Evolutionary conservation across 768 basidiomycete genomes (phyloP), one percentile per base, ranked within the genome.

Genomic region (Tylopilus subfusipes): DNA sequence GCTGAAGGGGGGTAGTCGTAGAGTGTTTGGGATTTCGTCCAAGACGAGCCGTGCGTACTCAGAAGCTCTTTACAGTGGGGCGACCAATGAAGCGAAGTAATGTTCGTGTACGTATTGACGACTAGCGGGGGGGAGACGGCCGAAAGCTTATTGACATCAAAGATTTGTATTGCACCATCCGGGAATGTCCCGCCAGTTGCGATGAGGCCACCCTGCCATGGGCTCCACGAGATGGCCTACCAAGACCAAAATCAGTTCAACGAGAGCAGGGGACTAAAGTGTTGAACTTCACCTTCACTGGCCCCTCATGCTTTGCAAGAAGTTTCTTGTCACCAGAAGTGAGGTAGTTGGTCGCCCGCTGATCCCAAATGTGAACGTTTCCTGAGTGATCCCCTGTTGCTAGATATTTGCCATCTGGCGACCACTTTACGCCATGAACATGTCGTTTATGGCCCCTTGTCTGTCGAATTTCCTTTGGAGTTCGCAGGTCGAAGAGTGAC

Each of bases 61-160:
- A 96, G 71, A 33, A 97, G 71, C 63, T 96, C 93, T 59, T 90
- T 91, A 63, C 85, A 84, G 57, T 92, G 86, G 5, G 85, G 82
- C 16, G 90, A 89, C 75, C 82, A 88, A 57, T 80, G 76, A 50
- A 84, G 75, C 18, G 79, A 84, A 46, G 82, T 84, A 49, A 85
- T 76, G 65, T 79, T 82, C 14, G 82, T 79, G 48, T 72, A 68
- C 19, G 73, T 65, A 34, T 63, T 47, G 50, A 79, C 66, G 31
- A 79, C 78, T 18, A 78, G 66, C 4, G 84, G 81, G 39, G 78
- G 75, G 12, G 73, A 74, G 8, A 76, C 73, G 12, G 76, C 69
- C 4, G 82, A 80, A 42, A 63, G 40, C 43, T 72, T 72, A 24
- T 70, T 60, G 25, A 73, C 55, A 34, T 76, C 77, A 75, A 82